Conservation (phyloP, 1,139 yeast genomes). For the Blastobotrys apis region DNA sequence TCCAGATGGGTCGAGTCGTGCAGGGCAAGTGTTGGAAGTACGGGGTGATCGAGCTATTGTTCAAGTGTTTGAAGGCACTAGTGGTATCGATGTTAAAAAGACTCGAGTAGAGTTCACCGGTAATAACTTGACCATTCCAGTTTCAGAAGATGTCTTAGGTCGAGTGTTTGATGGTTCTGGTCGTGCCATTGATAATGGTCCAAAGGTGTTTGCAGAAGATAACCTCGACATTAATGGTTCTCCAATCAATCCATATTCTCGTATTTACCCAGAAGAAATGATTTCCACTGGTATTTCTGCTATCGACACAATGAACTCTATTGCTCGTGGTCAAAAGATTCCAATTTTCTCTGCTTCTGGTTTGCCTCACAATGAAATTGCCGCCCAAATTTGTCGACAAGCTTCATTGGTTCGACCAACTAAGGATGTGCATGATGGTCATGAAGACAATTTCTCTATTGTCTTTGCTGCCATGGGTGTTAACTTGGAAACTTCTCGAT, state of each 20-base stretch:
- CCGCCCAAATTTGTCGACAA: slow-evolving; percentile 99
- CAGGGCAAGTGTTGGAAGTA: slow-evolving; percentile 97
- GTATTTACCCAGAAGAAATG: slow-evolving; percentile 99
- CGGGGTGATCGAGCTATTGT: slow-evolving; percentile 96
- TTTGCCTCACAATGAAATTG: slow-evolving; percentile 98
- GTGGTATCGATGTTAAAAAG: slow-evolving; percentile 96
- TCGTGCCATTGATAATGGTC: slow-evolving; percentile 97
- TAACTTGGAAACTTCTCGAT: slow-evolving; percentile 83
- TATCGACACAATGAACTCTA: slow-evolving; percentile 98
- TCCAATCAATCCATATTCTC: slow-evolving; percentile 95
- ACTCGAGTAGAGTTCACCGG: slow-evolving; percentile 98
- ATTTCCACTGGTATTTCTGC: slow-evolving; percentile 98
- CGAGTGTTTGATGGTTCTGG: slow-evolving; percentile 99
- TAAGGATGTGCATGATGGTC: slow-evolving; percentile 99
- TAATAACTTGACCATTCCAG: slow-evolving; percentile 85
- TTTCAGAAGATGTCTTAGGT: slow-evolving; percentile 95
- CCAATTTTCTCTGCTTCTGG: slow-evolving; percentile 99
- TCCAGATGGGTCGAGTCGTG: slow-evolving; percentile 91
- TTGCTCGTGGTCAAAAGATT: slow-evolving; percentile 99
- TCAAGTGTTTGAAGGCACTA: slow-evolving; percentile 97
- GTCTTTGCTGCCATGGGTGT: slow-evolving; percentile 99
- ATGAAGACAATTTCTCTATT: slow-evolving; percentile 97
- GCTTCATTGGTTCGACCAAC: slow-evolving; percentile 99
- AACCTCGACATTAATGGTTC: slow-evolving; percentile 97
- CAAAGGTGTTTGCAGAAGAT: slow-evolving; percentile 97